Evolutionary conservation across 495 filamentous ascomycete species (phyloP).

Genomic region (Daldinia loculata): DNA sequence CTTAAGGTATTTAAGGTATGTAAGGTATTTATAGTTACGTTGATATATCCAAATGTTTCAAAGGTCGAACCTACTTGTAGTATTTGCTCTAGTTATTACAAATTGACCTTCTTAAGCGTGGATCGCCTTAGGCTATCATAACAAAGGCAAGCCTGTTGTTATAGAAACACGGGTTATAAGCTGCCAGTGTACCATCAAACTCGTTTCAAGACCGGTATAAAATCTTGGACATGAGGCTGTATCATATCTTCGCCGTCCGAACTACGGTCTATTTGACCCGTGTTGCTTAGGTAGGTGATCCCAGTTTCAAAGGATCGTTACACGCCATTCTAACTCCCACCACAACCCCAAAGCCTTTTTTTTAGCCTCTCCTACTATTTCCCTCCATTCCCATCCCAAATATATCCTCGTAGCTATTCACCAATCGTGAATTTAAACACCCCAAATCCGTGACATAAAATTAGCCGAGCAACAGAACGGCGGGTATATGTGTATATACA

Average conservation of each 20-base stretch:
- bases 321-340: constrained; percentile 27
- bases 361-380: constrained; percentile 13
- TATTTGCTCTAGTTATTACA: background rate
- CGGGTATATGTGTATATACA: constrained; percentile 40
- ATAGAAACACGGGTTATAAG: background rate
- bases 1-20: too few species aligned
- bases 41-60: background rate
- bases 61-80: background rate
- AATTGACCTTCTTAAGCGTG: background rate
- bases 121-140: background rate
- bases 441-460: constrained; percentile 24
- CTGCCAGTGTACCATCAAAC: background rate
- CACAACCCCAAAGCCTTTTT: constrained; percentile 8
- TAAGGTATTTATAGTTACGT: too few species aligned
- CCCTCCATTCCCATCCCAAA: constrained; percentile 16
- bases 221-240: constrained; percentile 7
- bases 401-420: constrained; percentile 28
- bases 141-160: background rate
- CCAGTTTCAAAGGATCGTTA: constrained; percentile 16
- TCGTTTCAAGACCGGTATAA: background rate
- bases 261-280: constrained; percentile 14
- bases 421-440: constrained; percentile 24
- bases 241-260: constrained; percentile 15
- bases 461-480: constrained; percentile 29
- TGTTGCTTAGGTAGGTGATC: background rate